phyloP scores from a whole-genome alignment of 2,329 filamentous ascomycete species.

The Fusarium torreyae region DNA sequence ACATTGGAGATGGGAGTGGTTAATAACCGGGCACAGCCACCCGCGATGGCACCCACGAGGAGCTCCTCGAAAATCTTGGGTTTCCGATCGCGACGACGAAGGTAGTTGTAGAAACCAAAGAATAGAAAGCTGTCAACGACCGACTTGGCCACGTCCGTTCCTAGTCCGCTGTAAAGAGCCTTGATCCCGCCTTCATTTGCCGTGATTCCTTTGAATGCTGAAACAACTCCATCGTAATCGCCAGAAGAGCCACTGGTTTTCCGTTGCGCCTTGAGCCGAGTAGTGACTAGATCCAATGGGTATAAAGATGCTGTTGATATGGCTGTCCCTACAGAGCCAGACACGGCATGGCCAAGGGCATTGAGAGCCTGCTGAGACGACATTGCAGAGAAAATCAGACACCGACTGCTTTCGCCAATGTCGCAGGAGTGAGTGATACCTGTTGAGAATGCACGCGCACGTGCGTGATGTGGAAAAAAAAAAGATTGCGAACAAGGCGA shows the following conservation, averaged over 20 bases:
- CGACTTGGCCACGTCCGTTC: constrained; percentile 76
- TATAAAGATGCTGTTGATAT: constrained; percentile 85
- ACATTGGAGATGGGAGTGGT: constrained; percentile 88
- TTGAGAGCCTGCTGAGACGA: constrained; percentile 67
- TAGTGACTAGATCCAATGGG: constrained; percentile 85
- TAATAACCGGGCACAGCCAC: constrained; percentile 80
- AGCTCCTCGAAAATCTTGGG: constrained; percentile 81
- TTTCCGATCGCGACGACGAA: constrained; percentile 58
- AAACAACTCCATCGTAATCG: constrained; percentile 76
- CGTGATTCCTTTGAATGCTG: constrained; percentile 81
- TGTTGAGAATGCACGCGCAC: constrained; percentile 11
- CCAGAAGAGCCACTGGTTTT: constrained; percentile 62
- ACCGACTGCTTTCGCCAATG: neutral
- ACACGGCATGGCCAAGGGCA: constrained; percentile 85
- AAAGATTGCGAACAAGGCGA: constrained; percentile 15
- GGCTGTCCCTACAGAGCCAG: constrained; percentile 83
- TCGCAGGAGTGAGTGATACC: neutral
- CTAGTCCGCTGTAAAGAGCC: constrained; percentile 79
- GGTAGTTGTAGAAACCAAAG: constrained; percentile 82
- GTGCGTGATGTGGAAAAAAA: constrained; percentile 16
- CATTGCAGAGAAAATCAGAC: constrained; percentile 39
- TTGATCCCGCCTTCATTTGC: constrained; percentile 76
- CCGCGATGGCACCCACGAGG: constrained; percentile 79
- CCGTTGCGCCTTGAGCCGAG: constrained; percentile 84
- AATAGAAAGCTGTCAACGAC: constrained; percentile 86